phyloP scores from a whole-genome alignment of 2,329 filamentous ascomycete genomes.

The Arthroderma sp. region DNA sequence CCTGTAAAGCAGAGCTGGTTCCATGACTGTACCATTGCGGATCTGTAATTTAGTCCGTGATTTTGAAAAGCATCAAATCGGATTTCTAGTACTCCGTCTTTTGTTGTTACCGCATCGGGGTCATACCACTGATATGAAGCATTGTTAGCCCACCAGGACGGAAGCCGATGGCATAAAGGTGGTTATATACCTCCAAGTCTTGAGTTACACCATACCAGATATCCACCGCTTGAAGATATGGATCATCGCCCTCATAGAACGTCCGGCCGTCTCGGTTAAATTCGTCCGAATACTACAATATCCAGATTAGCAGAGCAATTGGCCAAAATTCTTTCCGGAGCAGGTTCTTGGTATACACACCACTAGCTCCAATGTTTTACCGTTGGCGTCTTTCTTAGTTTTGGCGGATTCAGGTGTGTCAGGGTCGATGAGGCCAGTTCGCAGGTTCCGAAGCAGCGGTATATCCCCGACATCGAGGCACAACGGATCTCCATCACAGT shows the following conservation, averaged over 20 bases:
- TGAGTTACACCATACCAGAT: conserved; percentile 60
- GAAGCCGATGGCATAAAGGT: neutral
- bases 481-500: conserved; percentile 27
- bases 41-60: conserved; percentile 53
- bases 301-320: neutral
- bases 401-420: conserved; percentile 49
- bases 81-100: conserved; percentile 49
- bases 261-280: conserved; percentile 55
- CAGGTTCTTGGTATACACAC: conserved; percentile 25
- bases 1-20: conserved; percentile 62
- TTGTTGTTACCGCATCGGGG: conserved; percentile 52
- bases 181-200: conserved; percentile 46
- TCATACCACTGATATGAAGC: conserved; percentile 48
- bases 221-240: conserved; percentile 55
- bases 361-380: conserved; percentile 50
- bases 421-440: conserved; percentile 51
- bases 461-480: conserved; percentile 40
- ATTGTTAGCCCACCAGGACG: neutral
- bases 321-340: too few relatives aligned
- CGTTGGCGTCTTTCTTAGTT: conserved; percentile 44
- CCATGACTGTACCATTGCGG: conserved; percentile 64
- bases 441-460: conserved; percentile 46
- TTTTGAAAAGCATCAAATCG: conserved; percentile 53
- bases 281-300: conserved; percentile 51
- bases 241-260: conserved; percentile 58